Conservation (phyloP, 257 asterid genomes). For the Salvia rosmarinus region DNA sequence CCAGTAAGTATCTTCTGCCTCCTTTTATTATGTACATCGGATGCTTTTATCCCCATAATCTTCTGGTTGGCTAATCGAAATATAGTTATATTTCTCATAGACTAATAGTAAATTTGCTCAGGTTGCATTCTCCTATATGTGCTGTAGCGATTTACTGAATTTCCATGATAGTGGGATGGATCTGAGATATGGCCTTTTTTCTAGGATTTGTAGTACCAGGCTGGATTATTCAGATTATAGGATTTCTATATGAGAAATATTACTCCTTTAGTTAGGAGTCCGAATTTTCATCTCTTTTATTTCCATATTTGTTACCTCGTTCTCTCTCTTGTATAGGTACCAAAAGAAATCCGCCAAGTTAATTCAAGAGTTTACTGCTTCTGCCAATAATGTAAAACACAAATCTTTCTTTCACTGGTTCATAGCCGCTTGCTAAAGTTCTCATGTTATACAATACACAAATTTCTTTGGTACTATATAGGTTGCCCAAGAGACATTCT, state of each 20-base stretch:
- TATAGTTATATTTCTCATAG: neutral
- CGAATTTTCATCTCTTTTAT: constrained; percentile 19
- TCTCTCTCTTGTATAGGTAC: constrained; percentile 54
- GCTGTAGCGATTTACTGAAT: constrained; percentile 12
- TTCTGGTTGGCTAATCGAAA: constrained; percentile 14
- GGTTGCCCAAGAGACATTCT: constrained; percentile 96
- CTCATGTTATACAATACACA: constrained; percentile 9
- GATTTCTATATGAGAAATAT: neutral
- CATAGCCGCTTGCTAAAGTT: constrained; percentile 26
- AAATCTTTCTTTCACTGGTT: constrained; percentile 16
- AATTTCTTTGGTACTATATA: constrained; percentile 36
- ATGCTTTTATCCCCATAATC: constrained; percentile 25
- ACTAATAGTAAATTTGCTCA: neutral
- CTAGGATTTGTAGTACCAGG: constrained; percentile 7
- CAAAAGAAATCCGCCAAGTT: constrained; percentile 91
- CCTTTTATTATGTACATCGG: constrained; percentile 21
- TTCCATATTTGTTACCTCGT: constrained; percentile 9
- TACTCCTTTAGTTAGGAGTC: constrained; percentile 7
- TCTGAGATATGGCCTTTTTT: constrained; percentile 10
- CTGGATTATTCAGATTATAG: neutral
- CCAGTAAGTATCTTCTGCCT: constrained; percentile 58
- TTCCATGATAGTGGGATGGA: constrained; percentile 23
- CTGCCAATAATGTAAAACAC: constrained; percentile 79
- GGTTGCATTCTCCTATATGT: neutral
- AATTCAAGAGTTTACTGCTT: constrained; percentile 89